Evolutionary conservation across 768 basidiomycete genomes (phyloP).

Genomic region (Rhizopogon roseolus): DNA sequence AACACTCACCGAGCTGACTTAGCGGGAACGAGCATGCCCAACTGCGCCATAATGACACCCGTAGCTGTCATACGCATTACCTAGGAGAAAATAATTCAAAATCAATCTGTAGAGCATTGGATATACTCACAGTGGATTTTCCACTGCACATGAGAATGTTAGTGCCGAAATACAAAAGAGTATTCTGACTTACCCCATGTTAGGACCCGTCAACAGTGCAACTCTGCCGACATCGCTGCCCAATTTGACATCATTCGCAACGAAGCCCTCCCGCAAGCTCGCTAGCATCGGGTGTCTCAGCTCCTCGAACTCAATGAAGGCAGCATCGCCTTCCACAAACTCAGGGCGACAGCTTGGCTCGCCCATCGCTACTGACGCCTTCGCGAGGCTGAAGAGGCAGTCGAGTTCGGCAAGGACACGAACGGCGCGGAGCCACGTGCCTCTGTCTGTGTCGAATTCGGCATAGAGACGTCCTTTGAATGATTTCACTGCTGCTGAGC

Average conservation of each 20-base stretch:
- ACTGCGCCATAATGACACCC: slow-evolving; percentile 90
- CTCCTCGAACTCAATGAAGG: slow-evolving; percentile 83
- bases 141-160: slow-evolving; percentile 39
- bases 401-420: slow-evolving; percentile 93
- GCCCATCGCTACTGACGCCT: slow-evolving; percentile 82
- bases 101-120: neutral
- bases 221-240: slow-evolving; percentile 74
- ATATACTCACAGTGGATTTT: slow-evolving; percentile 60
- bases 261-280: slow-evolving; percentile 74
- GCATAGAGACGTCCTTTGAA: slow-evolving; percentile 78
- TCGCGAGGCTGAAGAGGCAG: slow-evolving; percentile 89
- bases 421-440: slow-evolving; percentile 77
- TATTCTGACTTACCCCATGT: slow-evolving; percentile 67
- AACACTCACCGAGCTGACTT: slow-evolving; percentile 59
- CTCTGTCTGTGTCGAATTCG: slow-evolving; percentile 80
- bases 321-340: slow-evolving; percentile 75
- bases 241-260: slow-evolving; percentile 88
- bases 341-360: slow-evolving; percentile 93
- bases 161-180: neutral
- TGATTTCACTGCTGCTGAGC: slow-evolving; percentile 70
- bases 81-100: slow-evolving; percentile 26
- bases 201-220: slow-evolving; percentile 83
- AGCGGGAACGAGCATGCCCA: slow-evolving; percentile 95
- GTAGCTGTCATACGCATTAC: slow-evolving; percentile 95
- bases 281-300: slow-evolving; percentile 82